A percentile compares a stretch with the other conserved stretches of the same genome.
Evolutionary conservation across 768 basidiomycete genomes (phyloP).

Genomic region (Boletus sp.): DNA sequence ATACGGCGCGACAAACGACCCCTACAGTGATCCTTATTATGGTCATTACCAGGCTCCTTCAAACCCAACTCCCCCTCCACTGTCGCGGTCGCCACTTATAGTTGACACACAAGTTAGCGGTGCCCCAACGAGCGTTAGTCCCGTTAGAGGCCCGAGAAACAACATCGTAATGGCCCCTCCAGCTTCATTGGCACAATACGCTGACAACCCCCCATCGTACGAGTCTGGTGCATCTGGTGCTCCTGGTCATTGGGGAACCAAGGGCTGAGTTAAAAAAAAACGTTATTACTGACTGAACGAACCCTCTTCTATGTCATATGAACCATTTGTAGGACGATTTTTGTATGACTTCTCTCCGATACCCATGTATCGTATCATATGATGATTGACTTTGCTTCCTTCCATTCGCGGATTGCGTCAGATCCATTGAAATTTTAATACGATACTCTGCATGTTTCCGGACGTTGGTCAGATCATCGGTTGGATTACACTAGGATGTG

Average conservation of each 20-base stretch:
- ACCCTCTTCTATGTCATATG: constrained; percentile 9
- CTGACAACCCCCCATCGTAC: constrained; percentile 67
- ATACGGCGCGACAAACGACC: constrained; percentile 45
- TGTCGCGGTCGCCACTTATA: constrained; percentile 35
- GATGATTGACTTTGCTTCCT: neutral
- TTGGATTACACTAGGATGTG: no score
- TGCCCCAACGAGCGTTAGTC: constrained; percentile 33
- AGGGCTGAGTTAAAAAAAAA: constrained; percentile 15
- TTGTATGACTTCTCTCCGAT: constrained; percentile 17
- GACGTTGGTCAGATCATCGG: constrained; percentile 55
- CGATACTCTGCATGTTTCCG: constrained; percentile 31
- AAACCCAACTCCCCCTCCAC: constrained; percentile 30
- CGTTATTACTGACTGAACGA: neutral
- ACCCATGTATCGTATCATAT: constrained; percentile 23
- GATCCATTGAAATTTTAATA: no score
- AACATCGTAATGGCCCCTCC: constrained; percentile 25
- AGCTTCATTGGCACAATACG: constrained; percentile 21
- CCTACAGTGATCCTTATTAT: constrained; percentile 31
- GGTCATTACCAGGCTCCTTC: constrained; percentile 18
- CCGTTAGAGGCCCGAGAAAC: constrained; percentile 42
- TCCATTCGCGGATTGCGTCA: neutral
- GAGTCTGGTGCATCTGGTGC: constrained; percentile 50
- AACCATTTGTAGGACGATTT: constrained; percentile 16
- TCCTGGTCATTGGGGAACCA: constrained; percentile 56
- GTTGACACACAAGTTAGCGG: constrained; percentile 39